Evolutionary conservation across 257 asterid species (phyloP).

Genomic region (Prunella vulgaris): DNA sequence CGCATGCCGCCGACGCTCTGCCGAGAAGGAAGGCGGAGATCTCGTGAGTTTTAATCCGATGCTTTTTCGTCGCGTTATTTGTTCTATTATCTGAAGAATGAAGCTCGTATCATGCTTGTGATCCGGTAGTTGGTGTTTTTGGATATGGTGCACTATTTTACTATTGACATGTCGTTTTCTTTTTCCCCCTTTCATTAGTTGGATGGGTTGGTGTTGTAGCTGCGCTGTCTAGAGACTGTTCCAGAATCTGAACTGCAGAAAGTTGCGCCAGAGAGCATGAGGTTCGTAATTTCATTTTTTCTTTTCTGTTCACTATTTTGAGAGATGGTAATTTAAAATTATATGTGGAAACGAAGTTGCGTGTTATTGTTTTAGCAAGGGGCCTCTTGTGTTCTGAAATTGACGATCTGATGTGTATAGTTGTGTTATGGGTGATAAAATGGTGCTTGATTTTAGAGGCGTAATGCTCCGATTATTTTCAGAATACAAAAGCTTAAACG

Average conservation of each 20-base stretch:
- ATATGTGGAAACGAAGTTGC: neutral
- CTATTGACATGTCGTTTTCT: neutral
- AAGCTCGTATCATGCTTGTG: conserved; percentile 3
- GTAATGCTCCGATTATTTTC: neutral
- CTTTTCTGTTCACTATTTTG: neutral
- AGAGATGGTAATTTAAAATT: conserved; percentile 6
- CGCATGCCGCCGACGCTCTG: conserved; percentile 21
- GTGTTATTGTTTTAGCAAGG: neutral
- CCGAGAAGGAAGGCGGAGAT: conserved; percentile 14
- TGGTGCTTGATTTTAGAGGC: neutral
- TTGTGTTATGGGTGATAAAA: neutral
- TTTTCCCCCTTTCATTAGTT: conserved; percentile 23
- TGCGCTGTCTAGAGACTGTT: conserved; percentile 49
- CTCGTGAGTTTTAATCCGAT: conserved; percentile 21
- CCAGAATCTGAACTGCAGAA: conserved; percentile 52
- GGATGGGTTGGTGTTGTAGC: conserved; percentile 54
- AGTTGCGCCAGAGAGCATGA: conserved; percentile 65
- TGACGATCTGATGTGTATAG: neutral
- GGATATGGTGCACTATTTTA: conserved; percentile 20
- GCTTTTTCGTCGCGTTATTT: neutral
- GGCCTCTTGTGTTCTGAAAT: neutral
- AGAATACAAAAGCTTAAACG: neutral
- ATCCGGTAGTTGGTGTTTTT: conserved; percentile 1
- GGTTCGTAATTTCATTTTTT: conserved; percentile 26
- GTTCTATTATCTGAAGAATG: neutral